A percentile compares a stretch with the other conserved stretches of the same genome.
phyloP scores from a whole-genome alignment of 2,329 filamentous ascomycete species.

The Samsoniella hepiali region DNA sequence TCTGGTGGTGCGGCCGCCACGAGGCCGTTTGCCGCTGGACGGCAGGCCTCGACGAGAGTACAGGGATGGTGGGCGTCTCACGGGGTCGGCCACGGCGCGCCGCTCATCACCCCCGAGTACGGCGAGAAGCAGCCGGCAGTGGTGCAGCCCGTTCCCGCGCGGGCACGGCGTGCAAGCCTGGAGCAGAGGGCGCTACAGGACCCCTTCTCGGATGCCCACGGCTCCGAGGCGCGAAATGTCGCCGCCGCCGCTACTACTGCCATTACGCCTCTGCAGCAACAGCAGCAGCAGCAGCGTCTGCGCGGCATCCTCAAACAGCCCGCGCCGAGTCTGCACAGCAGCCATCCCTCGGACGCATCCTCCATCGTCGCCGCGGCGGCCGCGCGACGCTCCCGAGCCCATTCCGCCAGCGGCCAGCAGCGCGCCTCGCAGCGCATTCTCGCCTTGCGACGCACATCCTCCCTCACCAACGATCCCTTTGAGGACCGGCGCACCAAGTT shows the following conservation, averaged over 20 bases:
- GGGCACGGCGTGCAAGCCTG: neutral
- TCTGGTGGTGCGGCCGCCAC: neutral
- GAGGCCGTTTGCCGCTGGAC: slow-evolving; percentile 12
- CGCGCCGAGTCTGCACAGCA: slow-evolving; percentile 28
- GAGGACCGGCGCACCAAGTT: slow-evolving; percentile 52
- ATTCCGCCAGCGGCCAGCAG: slow-evolving; percentile 35
- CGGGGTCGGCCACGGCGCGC: neutral
- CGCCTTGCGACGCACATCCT: slow-evolving; percentile 21
- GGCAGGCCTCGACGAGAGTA: neutral
- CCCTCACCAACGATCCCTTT: slow-evolving; percentile 41
- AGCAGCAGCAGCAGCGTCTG: slow-evolving; percentile 24
- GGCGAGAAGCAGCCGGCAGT: neutral
- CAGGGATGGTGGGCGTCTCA: slow-evolving; percentile 12
- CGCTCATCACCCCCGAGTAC: slow-evolving; percentile 1
- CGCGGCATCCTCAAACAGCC: slow-evolving; percentile 34
- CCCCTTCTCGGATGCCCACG: slow-evolving; percentile 50
- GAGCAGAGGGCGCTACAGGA: slow-evolving; percentile 30
- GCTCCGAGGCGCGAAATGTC: slow-evolving; percentile 30
- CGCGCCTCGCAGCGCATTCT: slow-evolving; percentile 26
- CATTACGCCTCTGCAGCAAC: neutral
- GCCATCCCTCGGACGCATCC: slow-evolving; percentile 36
- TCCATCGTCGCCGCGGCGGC: slow-evolving; percentile 33
- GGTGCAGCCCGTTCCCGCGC: neutral
- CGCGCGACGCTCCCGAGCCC: slow-evolving; percentile 49
- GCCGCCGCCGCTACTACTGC: too few relatives aligned